Evolutionary conservation across 345 rosid species (phyloP).

Genomic region (Hibiscus tridactylites): DNA sequence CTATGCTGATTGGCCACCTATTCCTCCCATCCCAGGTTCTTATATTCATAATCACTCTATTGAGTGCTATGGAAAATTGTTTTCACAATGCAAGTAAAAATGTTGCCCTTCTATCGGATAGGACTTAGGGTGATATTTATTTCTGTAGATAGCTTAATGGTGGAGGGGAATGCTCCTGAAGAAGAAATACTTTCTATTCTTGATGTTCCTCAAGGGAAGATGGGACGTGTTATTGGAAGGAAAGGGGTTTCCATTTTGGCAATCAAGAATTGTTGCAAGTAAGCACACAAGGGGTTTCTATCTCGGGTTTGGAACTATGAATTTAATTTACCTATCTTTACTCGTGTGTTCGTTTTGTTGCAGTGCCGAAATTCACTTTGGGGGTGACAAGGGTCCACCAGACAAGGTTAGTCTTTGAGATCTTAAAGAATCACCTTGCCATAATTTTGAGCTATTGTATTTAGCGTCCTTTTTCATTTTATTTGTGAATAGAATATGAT

Average conservation of each 20-base stretch:
- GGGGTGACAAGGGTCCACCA: conserved; percentile 85
- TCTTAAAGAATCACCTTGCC: neutral
- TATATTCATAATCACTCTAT: neutral
- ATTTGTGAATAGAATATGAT: neutral
- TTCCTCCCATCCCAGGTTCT: conserved; percentile 72
- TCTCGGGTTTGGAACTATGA: neutral
- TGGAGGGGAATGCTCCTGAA: conserved; percentile 41
- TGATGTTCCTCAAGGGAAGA: conserved; percentile 78
- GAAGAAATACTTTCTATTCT: conserved; percentile 80
- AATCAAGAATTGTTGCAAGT: conserved; percentile 86
- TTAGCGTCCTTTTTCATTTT: neutral
- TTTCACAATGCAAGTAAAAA: neutral
- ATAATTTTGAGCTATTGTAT: neutral
- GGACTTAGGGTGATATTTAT: neutral
- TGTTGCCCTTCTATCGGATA: neutral
- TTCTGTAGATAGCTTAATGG: conserved; percentile 40
- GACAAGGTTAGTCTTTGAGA: conserved; percentile 56
- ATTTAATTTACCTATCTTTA: neutral
- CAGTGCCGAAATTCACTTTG: conserved; percentile 81
- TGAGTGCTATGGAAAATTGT: neutral
- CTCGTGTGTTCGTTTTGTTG: conserved; percentile 13
- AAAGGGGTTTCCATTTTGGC: conserved; percentile 74
- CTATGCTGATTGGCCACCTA: conserved; percentile 68
- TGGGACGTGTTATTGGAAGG: conserved; percentile 88
- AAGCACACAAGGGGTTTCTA: neutral